Conservation (phyloP, 352 stramenopile genomes). For the Globisporangium solare region DNA sequence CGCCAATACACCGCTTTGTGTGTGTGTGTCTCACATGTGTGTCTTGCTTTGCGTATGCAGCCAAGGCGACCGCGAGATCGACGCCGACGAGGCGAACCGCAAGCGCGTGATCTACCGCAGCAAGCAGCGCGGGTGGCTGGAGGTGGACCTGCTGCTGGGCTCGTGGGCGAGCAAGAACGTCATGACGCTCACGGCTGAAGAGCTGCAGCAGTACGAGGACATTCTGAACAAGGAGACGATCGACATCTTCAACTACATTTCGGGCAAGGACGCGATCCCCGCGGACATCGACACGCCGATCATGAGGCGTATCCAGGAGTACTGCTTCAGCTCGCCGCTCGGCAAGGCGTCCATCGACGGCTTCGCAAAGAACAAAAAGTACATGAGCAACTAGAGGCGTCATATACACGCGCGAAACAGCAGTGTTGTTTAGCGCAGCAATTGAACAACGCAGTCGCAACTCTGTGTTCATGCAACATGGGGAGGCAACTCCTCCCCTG, state of each 20-base stretch:
- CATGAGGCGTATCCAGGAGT: constrained; percentile 91
- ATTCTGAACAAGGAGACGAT: constrained; percentile 97
- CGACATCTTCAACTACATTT: constrained; percentile 98
- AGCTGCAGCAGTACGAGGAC: constrained; percentile 93
- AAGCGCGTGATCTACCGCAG: constrained; percentile 94
- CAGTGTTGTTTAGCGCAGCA: too few relatives aligned
- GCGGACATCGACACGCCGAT: constrained; percentile 78
- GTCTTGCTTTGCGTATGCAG: constrained; percentile 17
- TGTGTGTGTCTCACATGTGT: not conserved
- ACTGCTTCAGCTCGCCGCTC: constrained; percentile 85
- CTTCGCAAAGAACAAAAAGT: constrained; percentile 77
- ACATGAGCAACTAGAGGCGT: constrained; percentile 72
- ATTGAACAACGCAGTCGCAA: too few relatives aligned
- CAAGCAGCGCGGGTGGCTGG: constrained; percentile 94
- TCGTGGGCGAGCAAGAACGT: constrained; percentile 93
- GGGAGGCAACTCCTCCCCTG: too few relatives aligned
- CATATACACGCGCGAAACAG: not conserved
- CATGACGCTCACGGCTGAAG: constrained; percentile 59
- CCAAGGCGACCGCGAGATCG: constrained; percentile 48
- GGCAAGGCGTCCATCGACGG: constrained; percentile 84
- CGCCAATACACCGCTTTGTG: not conserved
- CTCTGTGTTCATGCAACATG: not conserved
- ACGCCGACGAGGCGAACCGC: constrained; percentile 60
- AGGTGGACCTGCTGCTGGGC: constrained; percentile 94
- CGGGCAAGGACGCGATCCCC: constrained; percentile 82